Evolutionary conservation across 163 green algal species (phyloP), one percentile per base, ranked within the genome.

Genomic region (Picocystis sp.): DNA sequence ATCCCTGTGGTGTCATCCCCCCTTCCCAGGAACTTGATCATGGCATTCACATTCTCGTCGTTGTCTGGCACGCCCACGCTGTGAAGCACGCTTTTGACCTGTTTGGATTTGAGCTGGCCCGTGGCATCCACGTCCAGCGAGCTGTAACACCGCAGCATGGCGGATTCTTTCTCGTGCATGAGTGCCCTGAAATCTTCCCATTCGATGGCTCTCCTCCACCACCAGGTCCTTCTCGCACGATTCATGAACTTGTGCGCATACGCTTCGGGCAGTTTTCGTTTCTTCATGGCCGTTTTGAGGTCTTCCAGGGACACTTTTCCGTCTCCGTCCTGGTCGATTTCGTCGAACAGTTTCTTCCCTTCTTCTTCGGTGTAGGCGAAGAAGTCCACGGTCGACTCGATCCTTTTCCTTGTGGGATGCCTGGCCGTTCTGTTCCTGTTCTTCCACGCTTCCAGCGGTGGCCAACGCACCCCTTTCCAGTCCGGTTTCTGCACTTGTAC

Each of bases 291-390:
- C 17, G 48, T 29, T 53, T 71, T 71, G 34, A 81, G 56, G 60
- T 83, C 73, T 12, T 74, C 67, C 52, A 82, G 68, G 25, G 24
- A 66, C 11, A 87, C 65, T 3, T 57, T 47, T 9, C 72, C 77
- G 35, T 76, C 70, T 23, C 55, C 55, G 22, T 82, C 62, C 1
- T 47, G 10, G 66, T 87, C 78, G 56, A 87, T 58, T 52, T 81
- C 69, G 13, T 71, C 52, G 45, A 84, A 87, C 22, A 83, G 74
- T 15, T 56, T 52, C 3, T 41, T 42, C 3, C 64, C 75, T 66
- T 81, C 69, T 15, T 69, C 62, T 48, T 79, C 70, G 1, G 72
- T 74, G 72, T 81, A 83, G 10, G 58, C 43, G 58, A 80, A 83
- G 46, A 83, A 83, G 45, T 81, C 70, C 57, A 38, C 29, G 29